Conservation (phyloP, 192 early-diverging fungal species). For the Gamsiella multidivaricata region DNA sequence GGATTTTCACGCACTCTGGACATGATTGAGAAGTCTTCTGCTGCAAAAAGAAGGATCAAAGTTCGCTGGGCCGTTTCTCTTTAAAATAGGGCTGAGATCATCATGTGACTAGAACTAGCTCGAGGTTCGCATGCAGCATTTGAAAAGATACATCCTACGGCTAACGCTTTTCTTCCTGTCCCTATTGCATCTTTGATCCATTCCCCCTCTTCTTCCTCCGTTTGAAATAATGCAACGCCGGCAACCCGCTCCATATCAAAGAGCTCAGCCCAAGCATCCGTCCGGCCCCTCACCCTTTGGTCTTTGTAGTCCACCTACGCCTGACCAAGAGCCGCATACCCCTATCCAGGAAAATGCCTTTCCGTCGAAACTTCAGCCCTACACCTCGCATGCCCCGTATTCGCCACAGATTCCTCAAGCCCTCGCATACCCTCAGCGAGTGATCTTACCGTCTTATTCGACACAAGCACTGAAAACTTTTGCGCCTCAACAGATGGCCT, state of each 20-base stretch:
- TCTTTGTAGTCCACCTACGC: background rate
- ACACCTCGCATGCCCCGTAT: background rate
- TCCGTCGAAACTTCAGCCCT: background rate
- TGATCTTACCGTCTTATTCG: constrained; percentile 14
- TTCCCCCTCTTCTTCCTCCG: background rate
- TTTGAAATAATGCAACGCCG: constrained; percentile 4
- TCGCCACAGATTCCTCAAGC: background rate
- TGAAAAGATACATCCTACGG: no score
- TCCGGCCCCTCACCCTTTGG: background rate
- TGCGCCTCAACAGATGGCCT: constrained; percentile 17
- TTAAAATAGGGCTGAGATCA: no score
- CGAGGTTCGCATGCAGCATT: no score
- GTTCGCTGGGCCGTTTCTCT: no score
- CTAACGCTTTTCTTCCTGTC: background rate
- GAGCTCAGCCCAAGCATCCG: background rate
- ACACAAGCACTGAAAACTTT: constrained; percentile 28
- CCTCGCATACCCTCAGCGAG: background rate
- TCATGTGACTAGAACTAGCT: constrained; percentile 5
- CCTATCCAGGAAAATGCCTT: background rate
- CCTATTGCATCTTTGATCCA: background rate
- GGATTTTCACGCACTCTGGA: constrained; percentile 51
- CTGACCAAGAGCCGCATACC: background rate
- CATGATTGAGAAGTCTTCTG: constrained; percentile 43
- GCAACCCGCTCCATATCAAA: background rate
- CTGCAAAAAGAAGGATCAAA: constrained; percentile 47